Evolutionary conservation across 2,329 filamentous ascomycete species (phyloP), one percentile per base, ranked within the genome.

Genomic region (Aspergillus sp.): DNA sequence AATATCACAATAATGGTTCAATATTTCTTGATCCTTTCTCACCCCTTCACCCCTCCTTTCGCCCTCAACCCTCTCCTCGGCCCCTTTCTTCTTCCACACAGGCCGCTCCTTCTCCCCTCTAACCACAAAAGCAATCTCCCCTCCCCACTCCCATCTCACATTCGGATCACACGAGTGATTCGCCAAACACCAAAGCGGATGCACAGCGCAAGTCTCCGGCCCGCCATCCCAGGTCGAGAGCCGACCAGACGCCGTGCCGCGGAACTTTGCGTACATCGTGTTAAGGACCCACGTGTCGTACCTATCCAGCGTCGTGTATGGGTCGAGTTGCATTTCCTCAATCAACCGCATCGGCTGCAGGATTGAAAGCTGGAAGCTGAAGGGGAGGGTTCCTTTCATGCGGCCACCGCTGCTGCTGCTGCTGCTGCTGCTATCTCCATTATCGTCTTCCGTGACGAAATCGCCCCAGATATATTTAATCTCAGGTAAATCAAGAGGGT

Each of bases 91-190:
- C 55, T 59, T 66, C 75, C 74, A 77, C 51, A 70, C 65, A n/a
- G 71, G 72, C 36, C 66, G 72, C 61, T 77, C 74, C 12, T 65
- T 64, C 24, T 64, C 59, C 26, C 55, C 63, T 20, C 75, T 61
- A 12, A 70, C 74, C 17, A 69, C 64, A 64, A 76, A 75, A 3
- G 70, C 74, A 55, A 76, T 76, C 63, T 77, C 73, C 4, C 71
- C 72, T 48, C 89, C 87, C 91, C 93, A 97, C 68, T 96, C 90
- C 95, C 95, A 99, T 3, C 85, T 85, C 39, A 98, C 92, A 72
- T 96, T 97, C 8, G 95, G 95, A 70, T 96, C 87, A 75, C 95
- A 99, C 72, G 92, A 91, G 72, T 99, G 95, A 69, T 99, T 99
- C 26, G 93, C 93, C 30, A 98, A 81, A 75, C 93, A 98, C 92